Conservation (phyloP, 2,329 filamentous ascomycete genomes). For the Sclerotinia trifoliorum region DNA sequence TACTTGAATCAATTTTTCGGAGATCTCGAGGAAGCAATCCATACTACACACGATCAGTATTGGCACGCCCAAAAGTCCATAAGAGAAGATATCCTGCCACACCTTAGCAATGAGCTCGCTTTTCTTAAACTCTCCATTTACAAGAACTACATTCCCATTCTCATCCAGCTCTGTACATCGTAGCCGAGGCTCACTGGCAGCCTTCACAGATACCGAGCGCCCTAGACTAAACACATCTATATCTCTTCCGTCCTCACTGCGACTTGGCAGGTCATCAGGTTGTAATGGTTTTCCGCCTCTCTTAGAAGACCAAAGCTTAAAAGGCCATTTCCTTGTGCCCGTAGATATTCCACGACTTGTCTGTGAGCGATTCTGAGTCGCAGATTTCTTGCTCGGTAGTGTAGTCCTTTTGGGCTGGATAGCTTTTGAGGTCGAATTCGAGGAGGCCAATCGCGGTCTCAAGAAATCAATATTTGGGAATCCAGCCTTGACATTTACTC, state of each 20-base stretch:
- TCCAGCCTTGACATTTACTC: conserved; percentile 31
- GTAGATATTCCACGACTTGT: conserved; percentile 30
- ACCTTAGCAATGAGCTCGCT: conserved; percentile 94
- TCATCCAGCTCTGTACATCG: conserved; percentile 95
- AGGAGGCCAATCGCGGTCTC: conserved; percentile 27
- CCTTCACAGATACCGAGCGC: conserved; percentile 69
- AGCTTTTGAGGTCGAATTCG: conserved; percentile 7
- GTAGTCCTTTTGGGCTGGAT: conserved; percentile 17
- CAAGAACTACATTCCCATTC: conserved; percentile 84
- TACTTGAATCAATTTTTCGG: conserved; percentile 95
- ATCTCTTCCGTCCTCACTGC: conserved; percentile 54
- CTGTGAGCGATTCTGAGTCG: conserved; percentile 22
- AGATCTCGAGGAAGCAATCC: conserved; percentile 90
- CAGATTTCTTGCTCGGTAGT: conserved; percentile 18
- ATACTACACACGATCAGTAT: conserved; percentile 57
- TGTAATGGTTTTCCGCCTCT: conserved; percentile 44
- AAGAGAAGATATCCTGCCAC: conserved; percentile 29
- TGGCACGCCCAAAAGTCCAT: conserved; percentile 23
- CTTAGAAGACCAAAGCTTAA: conserved; percentile 32
- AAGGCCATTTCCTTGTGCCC: conserved; percentile 30
- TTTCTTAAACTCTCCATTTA: conserved; percentile 97
- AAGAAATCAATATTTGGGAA: conserved; percentile 36
- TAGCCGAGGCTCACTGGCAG: conserved; percentile 78
- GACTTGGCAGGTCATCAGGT: conserved; percentile 58
- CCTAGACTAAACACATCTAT: conserved; percentile 67